Percentiles rank a stretch among this genome's conserved stretches.
phyloP scores from a whole-genome alignment of 441 rosid genomes.

The Theobroma grandiflorum region DNA sequence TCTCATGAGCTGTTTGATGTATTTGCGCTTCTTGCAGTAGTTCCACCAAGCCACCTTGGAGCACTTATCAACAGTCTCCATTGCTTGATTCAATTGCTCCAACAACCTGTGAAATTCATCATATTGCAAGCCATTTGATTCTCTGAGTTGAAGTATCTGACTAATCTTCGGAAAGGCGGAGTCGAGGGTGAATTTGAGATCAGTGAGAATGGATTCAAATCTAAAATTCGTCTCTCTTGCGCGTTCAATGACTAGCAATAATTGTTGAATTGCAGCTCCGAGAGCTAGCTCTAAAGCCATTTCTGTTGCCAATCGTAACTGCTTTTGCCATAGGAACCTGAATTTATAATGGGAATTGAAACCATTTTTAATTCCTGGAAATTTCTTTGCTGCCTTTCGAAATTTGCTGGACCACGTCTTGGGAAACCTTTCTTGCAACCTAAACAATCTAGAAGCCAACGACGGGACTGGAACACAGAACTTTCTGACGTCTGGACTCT shows the following conservation, averaged over 20 bases:
- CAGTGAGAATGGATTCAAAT: conserved; percentile 37
- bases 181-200: conserved; percentile 35
- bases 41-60: conserved; percentile 3
- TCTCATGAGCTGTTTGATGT: conserved; percentile 24
- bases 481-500: too few relatives aligned
- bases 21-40: neutral
- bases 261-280: neutral
- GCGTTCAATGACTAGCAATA: neutral
- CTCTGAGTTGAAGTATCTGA: conserved; percentile 23
- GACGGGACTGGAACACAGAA: too few relatives aligned
- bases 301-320: neutral
- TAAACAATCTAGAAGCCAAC: neutral
- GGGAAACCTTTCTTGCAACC: neutral
- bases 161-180: conserved; percentile 16
- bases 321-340: neutral
- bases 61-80: conserved; percentile 33
- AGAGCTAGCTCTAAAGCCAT: neutral
- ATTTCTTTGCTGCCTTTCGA: neutral
- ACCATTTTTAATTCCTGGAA: neutral
- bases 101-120: conserved; percentile 15
- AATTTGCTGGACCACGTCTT: neutral
- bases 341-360: neutral
- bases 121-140: conserved; percentile 15
- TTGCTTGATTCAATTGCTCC: conserved; percentile 34
- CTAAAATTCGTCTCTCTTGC: neutral